Evolutionary conservation across 805 yeast species (phyloP).

Genomic region (Cephaloascus fragrans): DNA sequence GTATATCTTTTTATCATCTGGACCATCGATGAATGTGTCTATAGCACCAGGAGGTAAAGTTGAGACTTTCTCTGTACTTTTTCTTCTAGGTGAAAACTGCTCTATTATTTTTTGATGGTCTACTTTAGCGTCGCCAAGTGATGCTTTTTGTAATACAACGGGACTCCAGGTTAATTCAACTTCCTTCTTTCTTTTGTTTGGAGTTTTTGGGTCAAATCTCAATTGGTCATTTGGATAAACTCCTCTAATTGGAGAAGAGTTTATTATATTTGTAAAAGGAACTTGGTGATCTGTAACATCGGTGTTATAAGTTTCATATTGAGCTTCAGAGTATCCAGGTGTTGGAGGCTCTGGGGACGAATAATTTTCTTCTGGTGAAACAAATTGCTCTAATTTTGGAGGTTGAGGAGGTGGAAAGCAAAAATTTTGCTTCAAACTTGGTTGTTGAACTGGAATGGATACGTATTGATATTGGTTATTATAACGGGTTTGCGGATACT

Average conservation of each 20-base stretch:
- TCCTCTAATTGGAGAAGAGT: neutral
- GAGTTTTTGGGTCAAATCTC: conserved; percentile 1
- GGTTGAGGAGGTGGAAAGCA: neutral
- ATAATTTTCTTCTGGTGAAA: neutral
- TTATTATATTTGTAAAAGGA: neutral
- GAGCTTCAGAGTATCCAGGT: neutral
- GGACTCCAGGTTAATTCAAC: conserved; percentile 21
- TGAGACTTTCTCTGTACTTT: conserved; percentile 45
- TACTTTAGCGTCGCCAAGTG: conserved; percentile 13
- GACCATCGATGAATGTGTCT: conserved; percentile 75
- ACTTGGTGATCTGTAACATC: neutral
- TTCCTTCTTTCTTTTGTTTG: conserved; percentile 6
- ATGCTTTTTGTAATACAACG: conserved; percentile 18
- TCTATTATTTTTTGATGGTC: conserved; percentile 21
- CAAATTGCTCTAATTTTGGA: neutral
- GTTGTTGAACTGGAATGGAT: neutral
- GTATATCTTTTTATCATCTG: conserved; percentile 61
- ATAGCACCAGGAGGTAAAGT: conserved; percentile 84
- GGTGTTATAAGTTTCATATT: neutral
- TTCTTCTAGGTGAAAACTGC: conserved; percentile 34
- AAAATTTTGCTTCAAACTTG: neutral
- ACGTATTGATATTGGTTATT: neutral
- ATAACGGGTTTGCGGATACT: neutral
- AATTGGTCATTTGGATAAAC: neutral
- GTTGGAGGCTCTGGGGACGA: neutral